Conservation (phyloP, 2,329 filamentous ascomycete genomes). For the Aspergillus fumigatus region DNA sequence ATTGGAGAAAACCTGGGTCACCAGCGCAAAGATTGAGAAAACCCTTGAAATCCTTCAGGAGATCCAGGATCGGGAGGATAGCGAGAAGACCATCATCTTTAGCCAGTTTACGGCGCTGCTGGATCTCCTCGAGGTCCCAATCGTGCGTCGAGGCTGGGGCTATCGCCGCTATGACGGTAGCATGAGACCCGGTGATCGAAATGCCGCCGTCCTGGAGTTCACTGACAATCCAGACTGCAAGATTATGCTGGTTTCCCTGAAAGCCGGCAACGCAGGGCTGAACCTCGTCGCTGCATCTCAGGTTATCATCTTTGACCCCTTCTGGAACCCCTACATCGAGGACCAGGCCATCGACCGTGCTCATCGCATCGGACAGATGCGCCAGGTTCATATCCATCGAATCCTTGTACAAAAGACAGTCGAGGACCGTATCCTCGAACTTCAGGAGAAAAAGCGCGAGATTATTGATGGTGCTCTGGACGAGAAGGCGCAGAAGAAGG, state of each 20-base stretch:
- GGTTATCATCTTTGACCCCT: conserved; percentile 87
- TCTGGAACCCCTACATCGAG: conserved; percentile 92
- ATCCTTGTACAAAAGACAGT: conserved; percentile 73
- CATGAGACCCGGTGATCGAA: conserved; percentile 64
- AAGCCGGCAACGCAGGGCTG: conserved; percentile 78
- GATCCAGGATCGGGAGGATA: conserved; percentile 46
- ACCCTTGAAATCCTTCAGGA: conserved; percentile 59
- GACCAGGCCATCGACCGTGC: conserved; percentile 88
- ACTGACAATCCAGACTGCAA: conserved; percentile 56
- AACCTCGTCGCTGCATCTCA: conserved; percentile 79
- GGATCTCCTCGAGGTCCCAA: conserved; percentile 70
- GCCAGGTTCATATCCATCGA: conserved; percentile 72
- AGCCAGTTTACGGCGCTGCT: conserved; percentile 76
- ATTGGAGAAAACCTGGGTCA: conserved; percentile 63
- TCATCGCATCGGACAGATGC: conserved; percentile 77
- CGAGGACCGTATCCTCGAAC: conserved; percentile 75
- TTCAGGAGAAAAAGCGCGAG: conserved; percentile 74
- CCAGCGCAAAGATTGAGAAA: conserved; percentile 71
- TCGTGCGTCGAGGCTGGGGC: conserved; percentile 53
- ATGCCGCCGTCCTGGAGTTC: conserved; percentile 64
- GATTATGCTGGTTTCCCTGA: conserved; percentile 73
- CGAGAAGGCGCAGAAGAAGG: conserved; percentile 62
- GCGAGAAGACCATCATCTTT: conserved; percentile 77
- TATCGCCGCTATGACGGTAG: conserved; percentile 72
- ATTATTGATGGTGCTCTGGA: conserved; percentile 77